Percentiles rank a stretch among this genome's conserved stretches.
These are phyloP conservation scores for Leishmania lainsoni DNA, from an alignment of 208 protist species.

Conservation along the genomic window DNA sequence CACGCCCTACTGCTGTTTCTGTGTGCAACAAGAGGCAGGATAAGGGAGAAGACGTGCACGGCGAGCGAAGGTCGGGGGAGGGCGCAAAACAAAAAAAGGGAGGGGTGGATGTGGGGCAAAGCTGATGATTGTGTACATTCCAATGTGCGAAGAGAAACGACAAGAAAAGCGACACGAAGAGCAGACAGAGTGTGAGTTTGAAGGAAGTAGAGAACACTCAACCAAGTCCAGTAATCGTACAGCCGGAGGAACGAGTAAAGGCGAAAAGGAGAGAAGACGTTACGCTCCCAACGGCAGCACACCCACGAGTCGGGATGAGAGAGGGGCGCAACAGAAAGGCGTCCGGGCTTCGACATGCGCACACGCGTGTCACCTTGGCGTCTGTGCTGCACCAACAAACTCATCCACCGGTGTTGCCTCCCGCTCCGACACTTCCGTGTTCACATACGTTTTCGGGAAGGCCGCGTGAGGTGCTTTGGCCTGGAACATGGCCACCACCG, in stretches of 20 bases:
- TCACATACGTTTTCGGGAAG: constrained; percentile 30
- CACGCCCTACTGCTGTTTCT: not conserved
- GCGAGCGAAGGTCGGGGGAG: not conserved
- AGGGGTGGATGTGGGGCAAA: not conserved
- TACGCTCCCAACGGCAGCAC: not conserved
- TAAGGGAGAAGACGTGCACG: not conserved
- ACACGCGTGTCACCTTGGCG: not conserved
- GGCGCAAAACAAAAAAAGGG: not conserved
- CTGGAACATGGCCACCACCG: constrained; percentile 23
- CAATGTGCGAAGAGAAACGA: not conserved
- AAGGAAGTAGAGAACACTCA: not conserved
- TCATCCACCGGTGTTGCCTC: constrained; percentile 29
- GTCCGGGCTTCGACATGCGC: too few relatives aligned
- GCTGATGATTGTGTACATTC: not conserved
- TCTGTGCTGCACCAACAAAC: not conserved
- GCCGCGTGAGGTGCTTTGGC: constrained; percentile 26
- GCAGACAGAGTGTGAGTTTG: not conserved
- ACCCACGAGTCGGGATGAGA: not conserved
- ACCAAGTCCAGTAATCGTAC: not conserved
- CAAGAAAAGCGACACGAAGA: not conserved
- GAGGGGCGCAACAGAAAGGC: not conserved
- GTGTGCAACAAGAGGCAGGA: not conserved
- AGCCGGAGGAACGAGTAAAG: not conserved
- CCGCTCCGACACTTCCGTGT: constrained; percentile 26
- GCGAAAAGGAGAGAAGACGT: not conserved